Evolutionary conservation across 2,329 filamentous ascomycete species (phyloP).

Genomic region (Curvularia hawaiiensis): DNA sequence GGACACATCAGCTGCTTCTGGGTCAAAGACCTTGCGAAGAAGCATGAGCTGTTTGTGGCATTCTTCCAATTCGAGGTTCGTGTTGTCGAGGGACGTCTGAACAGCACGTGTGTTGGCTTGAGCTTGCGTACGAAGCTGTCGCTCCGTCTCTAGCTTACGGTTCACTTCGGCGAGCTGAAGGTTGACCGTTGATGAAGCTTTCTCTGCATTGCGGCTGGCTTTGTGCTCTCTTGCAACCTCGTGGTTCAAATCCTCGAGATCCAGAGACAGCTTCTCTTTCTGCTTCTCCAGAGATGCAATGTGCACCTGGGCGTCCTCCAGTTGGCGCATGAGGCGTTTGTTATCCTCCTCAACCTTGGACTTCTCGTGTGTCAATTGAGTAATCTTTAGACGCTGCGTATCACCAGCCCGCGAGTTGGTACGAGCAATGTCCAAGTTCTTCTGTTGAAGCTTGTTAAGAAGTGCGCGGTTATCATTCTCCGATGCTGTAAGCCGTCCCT

Average conservation of each 20-base stretch:
- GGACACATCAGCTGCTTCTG: constrained; percentile 68
- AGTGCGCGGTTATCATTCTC: constrained; percentile 95
- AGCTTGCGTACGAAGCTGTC: constrained; percentile 81
- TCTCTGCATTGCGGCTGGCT: constrained; percentile 86
- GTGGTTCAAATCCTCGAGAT: constrained; percentile 88
- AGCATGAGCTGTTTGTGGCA: constrained; percentile 79
- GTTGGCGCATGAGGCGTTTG: constrained; percentile 77
- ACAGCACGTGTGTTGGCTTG: constrained; percentile 84
- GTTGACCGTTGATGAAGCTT: constrained; percentile 77
- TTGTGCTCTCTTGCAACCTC: constrained; percentile 91
- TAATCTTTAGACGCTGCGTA: constrained; percentile 76
- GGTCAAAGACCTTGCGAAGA: constrained; percentile 86
- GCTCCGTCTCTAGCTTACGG: constrained; percentile 86
- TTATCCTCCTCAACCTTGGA: constrained; percentile 81
- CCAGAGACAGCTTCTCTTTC: constrained; percentile 88
- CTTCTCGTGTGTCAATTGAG: constrained; percentile 82
- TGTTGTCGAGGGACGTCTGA: constrained; percentile 77
- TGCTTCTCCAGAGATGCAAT: constrained; percentile 90
- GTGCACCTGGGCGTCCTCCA: constrained; percentile 82
- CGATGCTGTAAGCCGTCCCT: constrained; percentile 85
- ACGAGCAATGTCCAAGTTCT: constrained; percentile 92
- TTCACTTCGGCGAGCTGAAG: constrained; percentile 88
- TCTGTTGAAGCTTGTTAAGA: constrained; percentile 97
- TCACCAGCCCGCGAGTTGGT: constrained; percentile 87
- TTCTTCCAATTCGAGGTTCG: constrained; percentile 80